Percentiles rank a stretch among this genome's conserved stretches.
phyloP scores from a whole-genome alignment of 768 basidiomycete species.

The Dioszegia hungarica region DNA sequence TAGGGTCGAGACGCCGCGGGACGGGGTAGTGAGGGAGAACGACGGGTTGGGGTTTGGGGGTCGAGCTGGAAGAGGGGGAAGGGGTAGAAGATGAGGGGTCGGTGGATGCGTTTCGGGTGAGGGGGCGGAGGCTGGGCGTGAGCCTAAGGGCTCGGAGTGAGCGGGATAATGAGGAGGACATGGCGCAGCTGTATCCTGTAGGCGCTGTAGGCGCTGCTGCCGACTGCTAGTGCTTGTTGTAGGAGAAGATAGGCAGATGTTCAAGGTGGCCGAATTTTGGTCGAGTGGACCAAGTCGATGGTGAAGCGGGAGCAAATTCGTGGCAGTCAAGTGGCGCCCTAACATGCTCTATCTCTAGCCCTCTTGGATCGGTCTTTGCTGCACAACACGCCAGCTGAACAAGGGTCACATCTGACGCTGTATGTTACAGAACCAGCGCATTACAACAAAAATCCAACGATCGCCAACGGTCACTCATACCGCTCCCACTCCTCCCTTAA shows the following conservation, averaged over 20 bases:
- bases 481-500: constrained; percentile 22
- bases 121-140: not conserved
- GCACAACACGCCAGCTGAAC: too few species aligned
- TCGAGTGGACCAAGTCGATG: too few species aligned
- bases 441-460: too few species aligned
- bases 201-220: not conserved
- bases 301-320: constrained; percentile 2
- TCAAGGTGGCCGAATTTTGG: constrained; percentile 3
- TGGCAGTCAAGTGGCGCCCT: too few species aligned
- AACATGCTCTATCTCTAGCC: too few species aligned
- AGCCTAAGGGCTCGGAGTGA: constrained; percentile 3
- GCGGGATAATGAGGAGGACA: constrained; percentile 4
- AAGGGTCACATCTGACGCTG: too few species aligned
- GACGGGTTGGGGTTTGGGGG: not conserved
- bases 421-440: too few species aligned
- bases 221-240: not conserved
- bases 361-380: too few species aligned
- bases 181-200: not conserved
- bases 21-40: constrained; percentile 10
- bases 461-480: constrained; percentile 12
- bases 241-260: not conserved
- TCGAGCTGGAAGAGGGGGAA: not conserved
- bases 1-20: constrained; percentile 11
- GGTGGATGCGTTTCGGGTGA: constrained; percentile 5
- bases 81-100: constrained; percentile 6